Percentiles rank a stretch among this genome's conserved stretches.
Evolutionary conservation across 768 basidiomycete genomes (phyloP).

Genomic region (Hydnomerulius pinastri): DNA sequence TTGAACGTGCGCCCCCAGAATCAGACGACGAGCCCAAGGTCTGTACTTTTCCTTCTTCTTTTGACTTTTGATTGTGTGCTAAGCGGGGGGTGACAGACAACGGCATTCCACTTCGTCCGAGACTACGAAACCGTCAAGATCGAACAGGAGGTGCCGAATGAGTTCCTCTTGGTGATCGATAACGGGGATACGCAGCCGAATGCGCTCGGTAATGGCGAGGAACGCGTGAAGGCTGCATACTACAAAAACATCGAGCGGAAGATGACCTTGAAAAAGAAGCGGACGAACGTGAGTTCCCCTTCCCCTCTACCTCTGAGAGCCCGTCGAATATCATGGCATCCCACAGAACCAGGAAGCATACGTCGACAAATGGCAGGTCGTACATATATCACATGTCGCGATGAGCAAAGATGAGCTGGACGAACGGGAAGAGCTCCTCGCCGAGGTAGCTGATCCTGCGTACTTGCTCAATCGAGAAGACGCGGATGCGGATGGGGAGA

Average conservation of each 20-base stretch:
- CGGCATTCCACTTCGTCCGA: constrained; percentile 72
- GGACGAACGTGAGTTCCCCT: constrained; percentile 62
- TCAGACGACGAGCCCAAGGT: constrained; percentile 60
- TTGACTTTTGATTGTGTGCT: background rate
- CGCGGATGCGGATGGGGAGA: constrained; percentile 64
- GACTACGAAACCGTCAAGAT: constrained; percentile 89
- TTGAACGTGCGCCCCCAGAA: constrained; percentile 42
- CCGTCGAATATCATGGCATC: background rate
- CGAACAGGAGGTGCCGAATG: constrained; percentile 84
- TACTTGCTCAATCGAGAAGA: constrained; percentile 49
- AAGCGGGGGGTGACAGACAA: constrained; percentile 45
- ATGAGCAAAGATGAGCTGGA: constrained; percentile 76
- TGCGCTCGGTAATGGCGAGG: constrained; percentile 38
- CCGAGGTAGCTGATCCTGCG: constrained; percentile 73
- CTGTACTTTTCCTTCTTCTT: constrained; percentile 9
- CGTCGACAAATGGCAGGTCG: constrained; percentile 80
- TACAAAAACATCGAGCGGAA: constrained; percentile 90
- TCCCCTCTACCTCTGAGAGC: background rate
- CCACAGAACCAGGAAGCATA: constrained; percentile 68
- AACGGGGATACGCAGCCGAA: constrained; percentile 46
- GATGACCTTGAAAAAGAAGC: constrained; percentile 84
- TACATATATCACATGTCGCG: constrained; percentile 67
- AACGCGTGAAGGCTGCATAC: constrained; percentile 69
- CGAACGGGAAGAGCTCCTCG: constrained; percentile 76
- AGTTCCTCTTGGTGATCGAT: constrained; percentile 77